phyloP scores from a whole-genome alignment of 495 filamentous ascomycete species.

The Mytilinidion resinicola region DNA sequence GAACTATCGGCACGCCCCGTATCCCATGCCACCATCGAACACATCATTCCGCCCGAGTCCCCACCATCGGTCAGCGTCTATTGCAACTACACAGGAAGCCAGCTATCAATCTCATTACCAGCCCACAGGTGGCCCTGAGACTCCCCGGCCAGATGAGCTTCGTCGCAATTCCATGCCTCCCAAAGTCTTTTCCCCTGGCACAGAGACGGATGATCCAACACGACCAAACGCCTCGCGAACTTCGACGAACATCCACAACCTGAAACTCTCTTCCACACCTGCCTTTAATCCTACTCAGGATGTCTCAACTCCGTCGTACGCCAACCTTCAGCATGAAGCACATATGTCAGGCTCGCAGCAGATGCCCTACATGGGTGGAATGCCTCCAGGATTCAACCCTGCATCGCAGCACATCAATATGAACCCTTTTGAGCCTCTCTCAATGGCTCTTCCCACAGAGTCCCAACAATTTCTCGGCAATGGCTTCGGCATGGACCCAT shows the following conservation, averaged over 20 bases:
- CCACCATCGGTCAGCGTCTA: conserved; percentile 15
- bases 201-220: neutral
- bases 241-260: conserved; percentile 4
- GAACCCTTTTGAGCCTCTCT: conserved; percentile 41
- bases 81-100: conserved; percentile 34
- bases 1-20: conserved; percentile 3
- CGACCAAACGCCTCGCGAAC: conserved; percentile 8
- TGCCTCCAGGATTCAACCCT: neutral
- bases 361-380: conserved; percentile 11
- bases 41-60: neutral
- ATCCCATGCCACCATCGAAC: neutral
- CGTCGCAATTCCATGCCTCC: conserved; percentile 39
- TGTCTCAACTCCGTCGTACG: conserved; percentile 2
- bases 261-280: conserved; percentile 2
- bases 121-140: conserved; percentile 26
- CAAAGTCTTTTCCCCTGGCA: conserved; percentile 12
- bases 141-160: conserved; percentile 16
- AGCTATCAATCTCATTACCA: conserved; percentile 10
- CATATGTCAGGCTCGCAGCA: conserved; percentile 4
- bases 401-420: conserved; percentile 19
- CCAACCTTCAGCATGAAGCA: conserved; percentile 1
- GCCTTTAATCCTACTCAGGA: neutral
- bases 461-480: conserved; percentile 45
- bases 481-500: conserved; percentile 40
- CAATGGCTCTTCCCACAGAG: conserved; percentile 43